Percentiles rank a stretch among this genome's conserved stretches.
These are phyloP conservation scores for Cinnamomum micranthum DNA, from an alignment of 164 flowering plant genomes.

Conservation along the genomic window DNA sequence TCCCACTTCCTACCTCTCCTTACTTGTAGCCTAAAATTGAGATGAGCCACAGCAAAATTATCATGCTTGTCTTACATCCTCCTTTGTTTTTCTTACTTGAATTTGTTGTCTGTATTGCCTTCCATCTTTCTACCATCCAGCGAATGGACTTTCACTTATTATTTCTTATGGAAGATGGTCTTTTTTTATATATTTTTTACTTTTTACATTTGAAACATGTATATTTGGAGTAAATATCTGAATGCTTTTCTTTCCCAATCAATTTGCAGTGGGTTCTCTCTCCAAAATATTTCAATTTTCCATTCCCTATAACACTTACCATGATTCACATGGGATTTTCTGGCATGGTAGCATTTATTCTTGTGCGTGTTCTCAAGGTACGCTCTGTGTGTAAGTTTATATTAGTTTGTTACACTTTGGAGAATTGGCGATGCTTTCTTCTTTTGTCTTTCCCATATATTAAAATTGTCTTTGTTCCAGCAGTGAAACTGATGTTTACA, in stretches of 20 bases:
- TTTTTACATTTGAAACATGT: background rate
- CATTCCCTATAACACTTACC: slow-evolving; percentile 90
- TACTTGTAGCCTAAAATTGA: too few species aligned
- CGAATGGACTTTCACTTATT: too few species aligned
- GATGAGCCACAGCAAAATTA: too few species aligned
- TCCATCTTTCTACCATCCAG: too few species aligned
- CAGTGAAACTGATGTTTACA: background rate
- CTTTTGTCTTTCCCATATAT: too few species aligned
- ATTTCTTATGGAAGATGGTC: too few species aligned
- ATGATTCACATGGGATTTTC: slow-evolving; percentile 99
- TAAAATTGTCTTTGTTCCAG: too few species aligned
- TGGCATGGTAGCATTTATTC: slow-evolving; percentile 75
- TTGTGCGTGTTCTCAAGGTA: slow-evolving; percentile 96
- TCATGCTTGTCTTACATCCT: too few species aligned
- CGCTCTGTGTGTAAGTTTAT: slow-evolving; percentile 1
- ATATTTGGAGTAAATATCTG: background rate
- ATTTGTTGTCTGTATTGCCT: too few species aligned
- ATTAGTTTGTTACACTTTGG: background rate
- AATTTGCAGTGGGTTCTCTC: slow-evolving; percentile 96
- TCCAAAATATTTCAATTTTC: slow-evolving; percentile 95
- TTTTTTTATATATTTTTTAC: background rate
- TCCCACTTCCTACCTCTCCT: too few species aligned
- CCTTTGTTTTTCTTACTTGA: too few species aligned
- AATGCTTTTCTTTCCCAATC: slow-evolving; percentile 6
- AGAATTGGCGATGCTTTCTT: background rate